Evolutionary conservation across 352 stramenopile species (phyloP), one percentile per base, ranked within the genome.

Genomic region (Detonula confervacea): DNA sequence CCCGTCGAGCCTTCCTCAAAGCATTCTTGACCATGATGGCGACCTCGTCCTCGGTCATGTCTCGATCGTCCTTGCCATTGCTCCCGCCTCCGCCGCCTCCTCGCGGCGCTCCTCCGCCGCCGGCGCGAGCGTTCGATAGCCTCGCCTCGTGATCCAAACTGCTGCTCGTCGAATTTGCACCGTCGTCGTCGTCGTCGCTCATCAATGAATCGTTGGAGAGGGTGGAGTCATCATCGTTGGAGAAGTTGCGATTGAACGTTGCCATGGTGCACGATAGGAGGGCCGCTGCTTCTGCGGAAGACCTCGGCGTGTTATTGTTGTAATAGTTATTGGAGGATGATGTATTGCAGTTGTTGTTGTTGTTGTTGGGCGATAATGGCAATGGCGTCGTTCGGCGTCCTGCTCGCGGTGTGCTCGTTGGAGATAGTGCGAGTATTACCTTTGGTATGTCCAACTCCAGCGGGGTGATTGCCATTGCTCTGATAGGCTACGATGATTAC

Each of bases 41-140:
- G 5, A 90, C 69, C 81, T 90, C 81, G 24, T 86, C 81, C 65
- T 88, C 81, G 37, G 84, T 84, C 84, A 90, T 90, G 16, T 88
- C 64, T 0, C 61, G 46, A 27, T 79, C 70, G 12, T 37, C 16
- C 1, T 27, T 11, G 35, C 14, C n/a, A 30, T 39, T n/a, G 33
- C 18, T 22, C 27, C 6, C 12, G 22, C 18, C n/a, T 1, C 14
- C n/a, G 0, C 56, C 30, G 56, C 56, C 33, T 7, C 7, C 18
- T 20, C 18, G n/a, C n/a, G n/a, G n/a, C n/a, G n/a, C 56, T 16
- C n/a, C 56, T 3, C 2, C 24, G 2, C 12, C n/a, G 11, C 22
- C 56, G 16, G 25, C 7, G 55, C 56, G 30, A 35, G 37, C 57
- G 27, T 47, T 49, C 16, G 57, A 20, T 33, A 64, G 25, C 16